These are phyloP conservation scores for Trichosporon coremiiforme DNA, from an alignment of 1,284 basidiomycete species.

Conservation along the genomic window DNA sequence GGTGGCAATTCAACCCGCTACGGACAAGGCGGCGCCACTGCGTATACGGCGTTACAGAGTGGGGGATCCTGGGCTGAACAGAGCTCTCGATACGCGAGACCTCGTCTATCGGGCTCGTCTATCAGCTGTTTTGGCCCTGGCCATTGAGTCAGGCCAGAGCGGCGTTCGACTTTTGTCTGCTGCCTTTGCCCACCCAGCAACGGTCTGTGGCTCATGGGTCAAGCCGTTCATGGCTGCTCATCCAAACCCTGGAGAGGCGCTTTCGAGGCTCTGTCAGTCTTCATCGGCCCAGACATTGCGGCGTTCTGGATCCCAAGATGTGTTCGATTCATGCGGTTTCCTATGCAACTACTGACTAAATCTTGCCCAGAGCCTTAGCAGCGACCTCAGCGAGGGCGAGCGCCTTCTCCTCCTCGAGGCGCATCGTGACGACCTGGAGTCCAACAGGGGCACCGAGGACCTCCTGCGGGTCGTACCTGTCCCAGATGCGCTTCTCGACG, in stretches of 20 bases:
- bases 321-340: not conserved
- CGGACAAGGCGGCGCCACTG: not conserved
- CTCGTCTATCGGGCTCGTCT: not conserved
- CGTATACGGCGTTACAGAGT: not conserved
- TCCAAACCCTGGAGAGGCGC: not conserved
- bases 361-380: conserved; percentile 23
- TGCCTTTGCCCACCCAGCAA: not conserved
- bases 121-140: not conserved
- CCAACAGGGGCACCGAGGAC: conserved; percentile 66
- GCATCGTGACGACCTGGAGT: conserved; percentile 70
- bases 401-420: conserved; percentile 61
- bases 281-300: not conserved
- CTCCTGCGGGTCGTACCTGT: conserved; percentile 64
- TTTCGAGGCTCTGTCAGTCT: not conserved
- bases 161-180: not conserved
- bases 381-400: conserved; percentile 40
- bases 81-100: not conserved
- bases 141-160: too few relatives aligned
- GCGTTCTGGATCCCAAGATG: not conserved
- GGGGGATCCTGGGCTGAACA: not conserved
- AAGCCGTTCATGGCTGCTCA: not conserved
- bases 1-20: not conserved
- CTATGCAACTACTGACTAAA: conserved; percentile 19
- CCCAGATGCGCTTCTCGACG: conserved; percentile 61
- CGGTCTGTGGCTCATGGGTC: not conserved